Evolutionary conservation across 441 rosid genomes (phyloP).

Genomic region (Erodium chrysanthum): DNA sequence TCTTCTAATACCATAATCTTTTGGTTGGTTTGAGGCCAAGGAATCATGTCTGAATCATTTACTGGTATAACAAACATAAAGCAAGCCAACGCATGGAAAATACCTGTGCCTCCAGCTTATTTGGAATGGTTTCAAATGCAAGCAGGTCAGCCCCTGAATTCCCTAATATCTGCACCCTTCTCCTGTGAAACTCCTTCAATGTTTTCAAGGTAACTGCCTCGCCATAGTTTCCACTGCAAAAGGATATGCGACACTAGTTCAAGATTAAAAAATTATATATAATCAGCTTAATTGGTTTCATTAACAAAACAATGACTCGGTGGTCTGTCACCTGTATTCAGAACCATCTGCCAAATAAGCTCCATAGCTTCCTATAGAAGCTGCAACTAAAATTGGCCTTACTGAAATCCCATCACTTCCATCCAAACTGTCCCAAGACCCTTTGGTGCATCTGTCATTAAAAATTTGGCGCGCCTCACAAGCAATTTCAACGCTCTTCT

Average conservation of each 20-base stretch:
- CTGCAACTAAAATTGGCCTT: background rate
- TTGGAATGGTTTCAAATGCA: background rate
- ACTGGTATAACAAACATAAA: background rate
- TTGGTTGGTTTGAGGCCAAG: background rate
- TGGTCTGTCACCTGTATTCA: background rate
- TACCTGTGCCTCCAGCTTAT: background rate
- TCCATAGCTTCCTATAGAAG: background rate
- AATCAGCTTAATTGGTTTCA: background rate
- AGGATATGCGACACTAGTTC: background rate
- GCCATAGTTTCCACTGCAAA: background rate
- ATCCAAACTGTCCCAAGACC: background rate
- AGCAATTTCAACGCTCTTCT: constrained; percentile 68
- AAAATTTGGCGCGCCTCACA: constrained; percentile 68
- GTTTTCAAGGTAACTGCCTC: background rate
- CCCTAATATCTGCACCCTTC: background rate
- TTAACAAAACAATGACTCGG: background rate
- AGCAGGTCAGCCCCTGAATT: background rate
- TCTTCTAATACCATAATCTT: background rate
- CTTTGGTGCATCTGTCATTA: constrained; percentile 29
- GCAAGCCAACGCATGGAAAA: background rate
- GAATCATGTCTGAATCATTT: background rate
- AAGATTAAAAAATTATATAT: background rate
- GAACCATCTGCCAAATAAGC: background rate
- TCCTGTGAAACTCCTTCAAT: background rate
- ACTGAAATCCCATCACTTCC: background rate